Evolutionary conservation across 805 yeast species (phyloP).

Genomic region (Saturnispora besseyi): DNA sequence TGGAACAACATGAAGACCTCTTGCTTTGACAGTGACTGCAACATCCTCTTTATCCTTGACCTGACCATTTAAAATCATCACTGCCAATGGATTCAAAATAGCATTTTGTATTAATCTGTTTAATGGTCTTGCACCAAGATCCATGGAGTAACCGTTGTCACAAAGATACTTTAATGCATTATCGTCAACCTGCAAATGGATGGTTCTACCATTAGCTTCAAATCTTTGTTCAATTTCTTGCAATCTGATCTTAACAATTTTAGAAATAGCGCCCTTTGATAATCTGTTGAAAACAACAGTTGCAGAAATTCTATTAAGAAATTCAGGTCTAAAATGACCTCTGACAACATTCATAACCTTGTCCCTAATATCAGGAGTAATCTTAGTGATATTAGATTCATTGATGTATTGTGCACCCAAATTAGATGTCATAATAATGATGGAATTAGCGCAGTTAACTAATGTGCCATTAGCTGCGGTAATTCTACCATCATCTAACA

Average conservation of each 20-base stretch:
- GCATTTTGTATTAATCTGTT: slow-evolving; percentile 86
- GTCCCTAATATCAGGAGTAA: slow-evolving; percentile 61
- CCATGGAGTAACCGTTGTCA: slow-evolving; percentile 80
- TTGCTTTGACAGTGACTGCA: slow-evolving; percentile 45
- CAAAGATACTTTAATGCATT: slow-evolving; percentile 77
- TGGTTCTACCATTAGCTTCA: slow-evolving; percentile 70
- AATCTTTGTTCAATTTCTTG: slow-evolving; percentile 80
- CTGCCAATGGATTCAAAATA: slow-evolving; percentile 79
- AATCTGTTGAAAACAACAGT: slow-evolving; percentile 89
- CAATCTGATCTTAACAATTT: slow-evolving; percentile 82
- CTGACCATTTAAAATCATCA: slow-evolving; percentile 81
- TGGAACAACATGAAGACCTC: slow-evolving; percentile 72
- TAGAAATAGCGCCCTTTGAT: slow-evolving; percentile 82
- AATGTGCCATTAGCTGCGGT: slow-evolving; percentile 92
- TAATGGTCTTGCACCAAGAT: slow-evolving; percentile 95
- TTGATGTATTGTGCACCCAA: slow-evolving; percentile 89
- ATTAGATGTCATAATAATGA: slow-evolving; percentile 94
- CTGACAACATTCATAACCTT: slow-evolving; percentile 78
- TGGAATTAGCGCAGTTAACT: slow-evolving; percentile 85
- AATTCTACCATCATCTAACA: slow-evolving; percentile 93
- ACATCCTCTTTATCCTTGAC: slow-evolving; percentile 82
- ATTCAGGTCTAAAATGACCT: slow-evolving; percentile 93
- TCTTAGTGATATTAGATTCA: slow-evolving; percentile 48
- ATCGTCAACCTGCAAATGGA: slow-evolving; percentile 62
- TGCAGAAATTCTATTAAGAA: slow-evolving; percentile 89